These are phyloP conservation scores for Citrus mangshanensis DNA, from an alignment of 345 rosid species.

Conservation along the genomic window DNA sequence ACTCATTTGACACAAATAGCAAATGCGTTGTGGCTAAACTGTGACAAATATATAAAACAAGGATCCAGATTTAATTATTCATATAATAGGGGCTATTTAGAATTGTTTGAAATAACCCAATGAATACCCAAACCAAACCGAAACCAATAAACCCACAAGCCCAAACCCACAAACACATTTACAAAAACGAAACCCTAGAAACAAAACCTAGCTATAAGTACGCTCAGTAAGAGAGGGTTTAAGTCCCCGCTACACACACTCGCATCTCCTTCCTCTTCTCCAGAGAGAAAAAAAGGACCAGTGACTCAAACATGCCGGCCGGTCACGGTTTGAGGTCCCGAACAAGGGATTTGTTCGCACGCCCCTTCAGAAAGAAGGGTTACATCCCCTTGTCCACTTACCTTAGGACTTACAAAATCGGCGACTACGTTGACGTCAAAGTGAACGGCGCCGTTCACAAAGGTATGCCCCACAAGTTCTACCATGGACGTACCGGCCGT, in stretches of 20 bases:
- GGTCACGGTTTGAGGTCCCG: conserved; percentile 68
- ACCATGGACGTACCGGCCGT: conserved; percentile 78
- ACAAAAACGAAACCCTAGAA: conserved; percentile 8
- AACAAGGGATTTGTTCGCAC: conserved; percentile 60
- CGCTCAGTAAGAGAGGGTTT: not conserved
- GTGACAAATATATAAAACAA: too few relatives aligned
- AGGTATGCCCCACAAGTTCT: conserved; percentile 87
- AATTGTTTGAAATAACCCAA: not conserved
- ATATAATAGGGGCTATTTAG: too few relatives aligned
- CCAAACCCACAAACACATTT: not conserved
- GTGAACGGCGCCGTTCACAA: conserved; percentile 78
- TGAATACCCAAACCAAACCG: not conserved
- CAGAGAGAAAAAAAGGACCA: not conserved
- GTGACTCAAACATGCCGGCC: conserved; percentile 51
- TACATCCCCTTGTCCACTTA: conserved; percentile 67
- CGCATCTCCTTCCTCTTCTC: not conserved
- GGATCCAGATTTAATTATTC: too few relatives aligned
- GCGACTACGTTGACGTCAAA: conserved; percentile 64
- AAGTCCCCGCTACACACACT: not conserved
- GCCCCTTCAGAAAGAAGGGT: conserved; percentile 82
- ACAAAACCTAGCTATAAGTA: conserved; percentile 1
- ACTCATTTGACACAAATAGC: too few relatives aligned
- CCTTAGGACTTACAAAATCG: conserved; percentile 61
- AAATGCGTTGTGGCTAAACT: too few relatives aligned
- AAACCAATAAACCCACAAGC: not conserved